phyloP scores from a whole-genome alignment of 768 basidiomycete species.

The Rossbeevera mucosa region DNA sequence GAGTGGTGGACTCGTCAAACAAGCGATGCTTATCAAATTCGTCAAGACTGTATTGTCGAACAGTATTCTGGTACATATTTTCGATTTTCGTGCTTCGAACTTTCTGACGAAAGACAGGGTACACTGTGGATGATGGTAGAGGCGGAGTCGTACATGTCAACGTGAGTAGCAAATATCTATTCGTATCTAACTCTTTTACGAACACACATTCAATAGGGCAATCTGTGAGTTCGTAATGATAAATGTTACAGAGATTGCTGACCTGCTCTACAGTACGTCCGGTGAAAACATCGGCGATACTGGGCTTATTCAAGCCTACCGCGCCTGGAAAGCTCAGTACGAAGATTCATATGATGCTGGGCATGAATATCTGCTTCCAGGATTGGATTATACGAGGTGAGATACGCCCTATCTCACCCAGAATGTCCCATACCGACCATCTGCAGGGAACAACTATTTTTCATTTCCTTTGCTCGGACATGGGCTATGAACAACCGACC shows the following conservation, averaged over 20 bases:
- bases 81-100: neutral
- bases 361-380: conserved; percentile 75
- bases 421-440: neutral
- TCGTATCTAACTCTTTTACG: neutral
- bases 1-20: conserved; percentile 94
- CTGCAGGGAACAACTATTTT: conserved; percentile 85
- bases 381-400: conserved; percentile 69
- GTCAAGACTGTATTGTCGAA: conserved; percentile 83
- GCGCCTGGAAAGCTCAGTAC: conserved; percentile 86
- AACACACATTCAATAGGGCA: conserved; percentile 46
- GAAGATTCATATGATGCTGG: conserved; percentile 52
- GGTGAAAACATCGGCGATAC: conserved; percentile 91
- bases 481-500: conserved; percentile 83
- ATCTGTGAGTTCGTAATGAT: conserved; percentile 48
- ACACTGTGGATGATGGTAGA: conserved; percentile 80
- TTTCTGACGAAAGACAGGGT: conserved; percentile 41
- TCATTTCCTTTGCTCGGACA: conserved; percentile 83
- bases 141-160: conserved; percentile 84
- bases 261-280: conserved; percentile 54
- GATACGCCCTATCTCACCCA: conserved; percentile 7
- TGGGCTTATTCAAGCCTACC: conserved; percentile 79
- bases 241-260: neutral
- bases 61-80: conserved; percentile 76
- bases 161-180: conserved; percentile 38
- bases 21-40: conserved; percentile 73